Conservation (phyloP, 495 filamentous ascomycete species). For the Aspergillus saccharolyticus region DNA sequence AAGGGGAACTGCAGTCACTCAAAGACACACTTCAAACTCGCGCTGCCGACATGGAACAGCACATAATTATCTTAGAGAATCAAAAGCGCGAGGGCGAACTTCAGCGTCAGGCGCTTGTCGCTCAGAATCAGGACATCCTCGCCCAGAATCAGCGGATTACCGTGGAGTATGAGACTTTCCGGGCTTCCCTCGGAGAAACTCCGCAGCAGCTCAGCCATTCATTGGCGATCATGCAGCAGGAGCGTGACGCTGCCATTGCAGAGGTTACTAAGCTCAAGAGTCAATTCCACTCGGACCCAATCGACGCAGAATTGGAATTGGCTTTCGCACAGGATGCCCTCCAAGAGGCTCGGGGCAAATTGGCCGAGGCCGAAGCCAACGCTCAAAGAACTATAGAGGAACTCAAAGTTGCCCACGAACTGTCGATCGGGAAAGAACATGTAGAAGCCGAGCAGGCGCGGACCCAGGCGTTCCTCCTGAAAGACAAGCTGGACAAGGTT, state of each 20-base stretch:
- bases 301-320: background rate
- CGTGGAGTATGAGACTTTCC: background rate
- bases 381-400: constrained; percentile 7
- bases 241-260: constrained; percentile 5
- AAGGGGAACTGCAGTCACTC: too few relatives aligned
- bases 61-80: background rate
- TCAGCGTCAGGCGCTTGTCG: background rate
- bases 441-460: background rate
- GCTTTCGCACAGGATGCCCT: background rate
- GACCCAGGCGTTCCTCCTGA: background rate
- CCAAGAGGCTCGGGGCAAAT: background rate
- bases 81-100: background rate
- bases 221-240: background rate
- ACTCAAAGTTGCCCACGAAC: constrained; percentile 8
- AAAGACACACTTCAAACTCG: too few relatives aligned
- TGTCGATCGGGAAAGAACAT: constrained; percentile 6
- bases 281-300: constrained; percentile 1
- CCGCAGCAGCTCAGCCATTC: background rate
- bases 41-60: background rate
- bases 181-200: background rate
- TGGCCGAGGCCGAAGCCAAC: background rate
- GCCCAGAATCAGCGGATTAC: background rate
- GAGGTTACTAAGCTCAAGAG: background rate
- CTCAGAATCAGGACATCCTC: background rate
- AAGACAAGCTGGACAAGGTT: background rate